A percentile compares a stretch with the other conserved stretches of the same genome.
phyloP scores from a whole-genome alignment of 805 yeast genomes.

The Candida multigemmis region DNA sequence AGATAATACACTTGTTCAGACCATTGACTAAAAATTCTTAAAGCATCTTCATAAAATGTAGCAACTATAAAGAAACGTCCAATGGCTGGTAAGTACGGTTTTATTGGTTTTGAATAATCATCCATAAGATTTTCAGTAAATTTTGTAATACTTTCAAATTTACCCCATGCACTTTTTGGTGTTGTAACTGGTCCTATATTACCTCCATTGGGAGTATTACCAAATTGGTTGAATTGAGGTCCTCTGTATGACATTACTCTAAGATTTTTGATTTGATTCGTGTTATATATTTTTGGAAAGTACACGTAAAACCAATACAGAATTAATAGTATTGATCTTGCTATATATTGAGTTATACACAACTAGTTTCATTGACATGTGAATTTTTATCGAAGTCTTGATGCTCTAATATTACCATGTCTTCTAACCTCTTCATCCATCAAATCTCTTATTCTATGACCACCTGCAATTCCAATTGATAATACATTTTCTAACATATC shows the following conservation, averaged over 20 bases:
- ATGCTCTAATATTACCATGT: slow-evolving; percentile 46
- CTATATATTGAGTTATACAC: not conserved
- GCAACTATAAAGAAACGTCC: slow-evolving; percentile 90
- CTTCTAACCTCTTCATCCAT: slow-evolving; percentile 81
- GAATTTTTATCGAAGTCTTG: slow-evolving; percentile 5
- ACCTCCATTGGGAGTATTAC: slow-evolving; percentile 5
- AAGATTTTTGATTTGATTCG: too few species aligned
- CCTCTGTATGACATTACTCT: slow-evolving; percentile 33
- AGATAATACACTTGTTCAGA: slow-evolving; percentile 80
- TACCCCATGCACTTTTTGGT: slow-evolving; percentile 17
- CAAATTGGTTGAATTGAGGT: slow-evolving; percentile 33
- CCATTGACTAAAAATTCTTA: slow-evolving; percentile 84
- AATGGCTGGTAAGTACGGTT: slow-evolving; percentile 75
- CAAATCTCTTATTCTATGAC: slow-evolving; percentile 68
- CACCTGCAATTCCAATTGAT: slow-evolving; percentile 80
- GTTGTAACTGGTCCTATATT: slow-evolving; percentile 22
- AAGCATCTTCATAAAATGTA: slow-evolving; percentile 84
- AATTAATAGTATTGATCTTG: not conserved
- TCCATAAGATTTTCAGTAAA: slow-evolving; percentile 47
- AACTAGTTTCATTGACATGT: not conserved
- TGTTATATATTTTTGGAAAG: too few species aligned
- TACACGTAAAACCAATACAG: too few species aligned
- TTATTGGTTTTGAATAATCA: slow-evolving; percentile 40
- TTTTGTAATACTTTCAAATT: slow-evolving; percentile 44
- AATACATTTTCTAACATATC: slow-evolving; percentile 70